Base-by-base conservation (phyloP, 1,139 yeast genomes). In the Suhomyces atakaporum region DNA sequence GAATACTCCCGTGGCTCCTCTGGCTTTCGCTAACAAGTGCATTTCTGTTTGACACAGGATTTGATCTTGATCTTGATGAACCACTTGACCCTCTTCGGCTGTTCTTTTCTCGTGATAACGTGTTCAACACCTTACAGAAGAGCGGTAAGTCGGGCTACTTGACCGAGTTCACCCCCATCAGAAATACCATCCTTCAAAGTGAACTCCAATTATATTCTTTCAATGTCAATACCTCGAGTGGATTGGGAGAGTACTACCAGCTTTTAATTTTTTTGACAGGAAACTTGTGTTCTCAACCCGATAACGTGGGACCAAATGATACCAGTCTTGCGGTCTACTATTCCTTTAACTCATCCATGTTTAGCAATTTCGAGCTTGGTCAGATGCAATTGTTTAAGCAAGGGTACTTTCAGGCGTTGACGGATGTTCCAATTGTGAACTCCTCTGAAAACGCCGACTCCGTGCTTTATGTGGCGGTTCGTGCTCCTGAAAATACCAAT, bases 331-430 rank as follows among this genome's bases (percentile, higher is more conserved):
- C 69, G 4, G 69, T 81, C 0, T 75, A 72, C 45, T 76, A 73
- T 50, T 67, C 81, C 3, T 72, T 74, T 47, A 73, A 77, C 47
- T 51, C 73, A 4, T 53, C 69, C 11, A 61, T 73, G 57, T 59
- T 68, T 33, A 29, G 45, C 1, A 50, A 74, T 46, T 33, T 57
- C 15, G 65, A 58, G 32, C 28, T 47, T 35, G 69, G 58, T 9
- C 49, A 38, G 56, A 75, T 61, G 62, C 43, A 27, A n/a, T 46
- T 52, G 4, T 71, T 66, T 39, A 33, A 53, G 12, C 47, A 65
- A 43, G 87, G 88, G 0, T 81, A 79, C 49, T 64, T 77, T 45
- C 77, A 78, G 49, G 81, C 74, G 0, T 54, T 78, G 38, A 79
- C 81, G 1, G 72, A 73, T 29, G 64, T 53, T 12, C 69, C 65